Conservation (phyloP, 164 flowering plant species). For the Tetrastigma voinierianum region DNA sequence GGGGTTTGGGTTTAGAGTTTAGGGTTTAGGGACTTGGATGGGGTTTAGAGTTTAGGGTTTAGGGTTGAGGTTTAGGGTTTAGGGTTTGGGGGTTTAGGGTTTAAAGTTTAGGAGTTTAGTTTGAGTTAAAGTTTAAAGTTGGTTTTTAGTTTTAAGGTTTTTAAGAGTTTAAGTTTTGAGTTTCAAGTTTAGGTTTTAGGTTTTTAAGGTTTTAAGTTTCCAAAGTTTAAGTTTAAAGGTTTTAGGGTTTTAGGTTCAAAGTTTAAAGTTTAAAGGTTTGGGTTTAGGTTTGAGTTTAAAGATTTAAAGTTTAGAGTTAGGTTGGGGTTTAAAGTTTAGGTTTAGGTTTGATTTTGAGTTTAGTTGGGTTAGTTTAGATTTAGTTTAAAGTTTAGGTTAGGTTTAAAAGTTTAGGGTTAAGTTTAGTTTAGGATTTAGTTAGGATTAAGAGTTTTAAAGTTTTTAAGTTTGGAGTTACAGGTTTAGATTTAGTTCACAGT, state of each 20-base stretch:
- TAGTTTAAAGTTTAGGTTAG: constrained; percentile 16
- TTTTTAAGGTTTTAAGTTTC: constrained; percentile 4
- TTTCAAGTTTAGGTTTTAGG: constrained; percentile 4
- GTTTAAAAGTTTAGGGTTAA: constrained; percentile 20
- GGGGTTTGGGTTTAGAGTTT: constrained; percentile 15
- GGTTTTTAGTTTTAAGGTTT: constrained; percentile 10
- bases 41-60: constrained; percentile 15
- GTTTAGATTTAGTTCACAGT: constrained; percentile 24
- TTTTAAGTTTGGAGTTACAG: constrained; percentile 21
- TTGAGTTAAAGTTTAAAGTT: too few relatives aligned
- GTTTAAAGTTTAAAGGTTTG: constrained; percentile 17
- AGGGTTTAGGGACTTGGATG: too few relatives aligned
- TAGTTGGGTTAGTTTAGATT: too few relatives aligned
- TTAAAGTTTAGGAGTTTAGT: constrained; percentile 14
- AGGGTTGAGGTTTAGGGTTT: constrained; percentile 12
- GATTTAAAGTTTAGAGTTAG: too few relatives aligned
- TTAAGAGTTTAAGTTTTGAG: constrained; percentile 8
- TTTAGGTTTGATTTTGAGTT: too few relatives aligned
- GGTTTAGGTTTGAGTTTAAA: too few relatives aligned
- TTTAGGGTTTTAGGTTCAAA: constrained; percentile 22
- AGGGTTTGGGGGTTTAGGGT: constrained; percentile 13
- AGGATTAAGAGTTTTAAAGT: too few relatives aligned
- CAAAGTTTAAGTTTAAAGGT: too few relatives aligned
- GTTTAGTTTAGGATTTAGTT: constrained; percentile 24
- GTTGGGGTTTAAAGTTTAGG: constrained; percentile 19